Evolutionary conservation across 2,329 filamentous ascomycete species (phyloP).

Genomic region (Thyridium curvatum): DNA sequence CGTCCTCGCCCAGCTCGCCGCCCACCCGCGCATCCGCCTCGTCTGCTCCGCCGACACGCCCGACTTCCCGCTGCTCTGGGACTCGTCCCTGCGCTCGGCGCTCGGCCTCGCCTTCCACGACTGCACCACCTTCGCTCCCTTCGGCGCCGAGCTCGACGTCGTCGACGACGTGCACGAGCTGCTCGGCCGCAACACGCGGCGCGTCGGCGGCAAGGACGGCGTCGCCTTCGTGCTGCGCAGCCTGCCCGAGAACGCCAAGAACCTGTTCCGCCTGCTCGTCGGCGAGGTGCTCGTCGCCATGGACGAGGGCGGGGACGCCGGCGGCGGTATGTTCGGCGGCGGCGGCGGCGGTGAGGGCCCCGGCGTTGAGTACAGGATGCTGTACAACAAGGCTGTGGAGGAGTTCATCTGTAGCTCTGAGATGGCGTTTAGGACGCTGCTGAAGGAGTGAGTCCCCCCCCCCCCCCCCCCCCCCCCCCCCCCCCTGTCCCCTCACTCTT

Average conservation of each 20-base stretch:
- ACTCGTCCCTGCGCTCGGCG: constrained; percentile 73
- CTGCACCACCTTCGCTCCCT: constrained; percentile 80
- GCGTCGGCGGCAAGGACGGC: constrained; percentile 83
- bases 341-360: constrained; percentile 46
- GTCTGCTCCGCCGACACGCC: constrained; percentile 82
- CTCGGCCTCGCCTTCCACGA: constrained; percentile 92
- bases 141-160: constrained; percentile 66
- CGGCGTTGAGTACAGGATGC: constrained; percentile 80
- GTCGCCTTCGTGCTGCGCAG: constrained; percentile 86
- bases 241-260: constrained; percentile 86
- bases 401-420: constrained; percentile 97
- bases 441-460: constrained; percentile 81
- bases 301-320: constrained; percentile 46
- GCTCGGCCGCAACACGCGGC: constrained; percentile 71
- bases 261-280: constrained; percentile 77
- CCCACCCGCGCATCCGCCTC: constrained; percentile 65
- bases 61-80: constrained; percentile 84
- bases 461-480: too few species aligned
- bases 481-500: too few species aligned
- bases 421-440: constrained; percentile 85
- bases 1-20: constrained; percentile 68
- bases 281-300: constrained; percentile 72
- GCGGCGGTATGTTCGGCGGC: constrained; percentile 35
- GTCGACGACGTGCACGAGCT: constrained; percentile 89
- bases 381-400: constrained; percentile 94